Conservation (phyloP, 345 rosid genomes). For the Schrenkiella parvula region DNA sequence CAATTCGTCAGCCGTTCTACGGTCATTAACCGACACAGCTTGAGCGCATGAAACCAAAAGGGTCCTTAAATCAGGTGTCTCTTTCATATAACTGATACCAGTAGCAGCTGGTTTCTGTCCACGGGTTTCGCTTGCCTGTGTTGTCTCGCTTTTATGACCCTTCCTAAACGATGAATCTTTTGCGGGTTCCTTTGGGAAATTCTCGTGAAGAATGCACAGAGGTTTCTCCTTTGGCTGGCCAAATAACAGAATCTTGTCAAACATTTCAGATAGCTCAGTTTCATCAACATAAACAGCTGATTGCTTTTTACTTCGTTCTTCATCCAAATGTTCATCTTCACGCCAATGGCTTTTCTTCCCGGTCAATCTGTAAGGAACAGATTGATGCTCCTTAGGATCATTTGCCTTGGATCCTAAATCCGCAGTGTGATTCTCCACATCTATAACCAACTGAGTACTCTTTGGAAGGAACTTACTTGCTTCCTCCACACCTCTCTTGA, state of each 20-base stretch:
- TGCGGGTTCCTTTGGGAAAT: not conserved
- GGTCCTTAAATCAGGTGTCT: constrained; percentile 64
- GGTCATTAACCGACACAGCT: constrained; percentile 60
- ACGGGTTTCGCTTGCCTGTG: constrained; percentile 15
- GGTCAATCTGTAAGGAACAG: constrained; percentile 30
- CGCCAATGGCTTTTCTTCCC: constrained; percentile 51
- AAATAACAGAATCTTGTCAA: constrained; percentile 51
- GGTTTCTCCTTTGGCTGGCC: constrained; percentile 18
- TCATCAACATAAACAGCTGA: constrained; percentile 40
- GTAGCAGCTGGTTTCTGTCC: constrained; percentile 30
- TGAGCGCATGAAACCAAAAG: constrained; percentile 74
- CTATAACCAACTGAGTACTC: constrained; percentile 36
- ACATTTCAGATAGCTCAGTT: constrained; percentile 53
- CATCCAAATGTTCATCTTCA: constrained; percentile 42
- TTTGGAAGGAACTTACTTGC: constrained; percentile 74
- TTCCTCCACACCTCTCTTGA: constrained; percentile 69
- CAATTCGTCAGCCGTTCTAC: constrained; percentile 51
- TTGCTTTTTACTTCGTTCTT: constrained; percentile 59
- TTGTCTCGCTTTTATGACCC: constrained; percentile 11
- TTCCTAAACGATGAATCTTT: constrained; percentile 1
- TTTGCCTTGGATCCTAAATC: not conserved
- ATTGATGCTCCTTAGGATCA: not conserved
- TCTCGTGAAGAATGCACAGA: constrained; percentile 27
- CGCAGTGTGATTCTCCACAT: constrained; percentile 23
- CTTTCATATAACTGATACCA: constrained; percentile 23